Percentiles rank a stretch among this genome's conserved stretches.
These are phyloP conservation scores for Plasmodium berghei DNA, from an alignment of 169 alveolate species.

Conservation along the genomic window DNA sequence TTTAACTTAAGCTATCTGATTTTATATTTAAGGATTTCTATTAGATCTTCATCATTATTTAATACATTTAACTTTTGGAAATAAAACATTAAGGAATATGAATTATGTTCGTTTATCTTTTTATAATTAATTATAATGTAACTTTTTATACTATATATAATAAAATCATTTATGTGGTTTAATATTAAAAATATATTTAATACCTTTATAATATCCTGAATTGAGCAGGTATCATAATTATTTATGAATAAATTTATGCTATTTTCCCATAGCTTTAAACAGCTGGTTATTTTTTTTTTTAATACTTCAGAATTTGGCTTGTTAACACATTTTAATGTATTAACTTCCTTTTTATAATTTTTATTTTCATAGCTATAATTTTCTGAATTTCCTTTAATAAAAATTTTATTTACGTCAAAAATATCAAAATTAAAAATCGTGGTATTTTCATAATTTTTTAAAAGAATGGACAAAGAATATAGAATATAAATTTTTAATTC, in stretches of 20 bases:
- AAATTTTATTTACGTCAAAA: constrained; percentile 50
- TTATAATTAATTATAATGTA: constrained; percentile 55
- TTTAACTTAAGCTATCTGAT: constrained; percentile 33
- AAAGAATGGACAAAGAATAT: constrained; percentile 62
- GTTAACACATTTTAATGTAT: background rate
- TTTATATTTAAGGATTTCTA: constrained; percentile 53
- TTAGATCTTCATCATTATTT: constrained; percentile 62
- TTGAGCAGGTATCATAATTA: constrained; percentile 36
- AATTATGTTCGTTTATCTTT: constrained; percentile 67
- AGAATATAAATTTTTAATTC: constrained; percentile 66
- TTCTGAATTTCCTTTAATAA: constrained; percentile 23
- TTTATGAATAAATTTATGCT: constrained; percentile 49
- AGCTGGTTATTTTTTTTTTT: constrained; percentile 27
- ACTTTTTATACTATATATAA: constrained; percentile 33
- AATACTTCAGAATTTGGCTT: constrained; percentile 7
- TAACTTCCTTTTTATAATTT: constrained; percentile 11
- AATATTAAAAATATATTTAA: constrained; percentile 42
- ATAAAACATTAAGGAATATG: constrained; percentile 51
- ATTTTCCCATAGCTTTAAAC: constrained; percentile 55
- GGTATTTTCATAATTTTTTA: constrained; percentile 68
- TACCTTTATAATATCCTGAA: constrained; percentile 62
- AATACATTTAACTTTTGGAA: constrained; percentile 50
- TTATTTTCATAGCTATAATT: background rate
- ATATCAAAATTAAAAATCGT: constrained; percentile 29
- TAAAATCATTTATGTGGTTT: constrained; percentile 17